Base-by-base conservation (phyloP, 257 asterid genomes). In the Forsythia viridissima region DNA sequence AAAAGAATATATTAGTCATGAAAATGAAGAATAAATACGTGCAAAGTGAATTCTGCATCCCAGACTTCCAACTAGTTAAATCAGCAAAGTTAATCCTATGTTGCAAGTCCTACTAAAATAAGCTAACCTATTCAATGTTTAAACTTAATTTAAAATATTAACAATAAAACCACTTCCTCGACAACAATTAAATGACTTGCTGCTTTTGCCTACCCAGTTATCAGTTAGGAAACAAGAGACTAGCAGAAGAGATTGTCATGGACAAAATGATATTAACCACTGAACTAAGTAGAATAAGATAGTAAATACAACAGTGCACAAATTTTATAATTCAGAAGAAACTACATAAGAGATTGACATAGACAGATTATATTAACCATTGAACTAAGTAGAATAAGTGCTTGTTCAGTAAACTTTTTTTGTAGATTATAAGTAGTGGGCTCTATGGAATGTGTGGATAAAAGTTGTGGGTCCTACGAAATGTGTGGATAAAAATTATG, bases 41-140 rank as follows among this genome's bases (percentile, higher is more conserved):
- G 48, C 75, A 34, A 75, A 21, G 15, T 30, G 10, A 8, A 41
- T 59, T 38, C 42, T 48, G 37, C 42, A 68, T 63, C 68, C 4
- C 67, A 59, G 67, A 59, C 67, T 59, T 59, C 67, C 12, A 20
- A 21, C 67, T 59, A 59, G 36, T n/a, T n/a, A 59, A 59, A 59
- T 59, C 34, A 20, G 12, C 13, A 21, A 15, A n/a, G 67, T 59
- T 59, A 7, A 59, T 59, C 67, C 34, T 59, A 59, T 20, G 37
- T 8, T 59, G 67, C 67, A 8, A 59, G 67, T 21, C 67, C 13
- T 59, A 10, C 67, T 59, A 59, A 20, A 59, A 59, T 9, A 57
- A 52, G 59, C 69, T 6, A 77, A 72, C 71, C 71, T 59, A 63
- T 39, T 21, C 24, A 75, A 72, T 67, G 48, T 15, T 68, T 51